Evolutionary conservation across 1,139 yeast genomes (phyloP).

Genomic region (Nematodospora anomalae): DNA sequence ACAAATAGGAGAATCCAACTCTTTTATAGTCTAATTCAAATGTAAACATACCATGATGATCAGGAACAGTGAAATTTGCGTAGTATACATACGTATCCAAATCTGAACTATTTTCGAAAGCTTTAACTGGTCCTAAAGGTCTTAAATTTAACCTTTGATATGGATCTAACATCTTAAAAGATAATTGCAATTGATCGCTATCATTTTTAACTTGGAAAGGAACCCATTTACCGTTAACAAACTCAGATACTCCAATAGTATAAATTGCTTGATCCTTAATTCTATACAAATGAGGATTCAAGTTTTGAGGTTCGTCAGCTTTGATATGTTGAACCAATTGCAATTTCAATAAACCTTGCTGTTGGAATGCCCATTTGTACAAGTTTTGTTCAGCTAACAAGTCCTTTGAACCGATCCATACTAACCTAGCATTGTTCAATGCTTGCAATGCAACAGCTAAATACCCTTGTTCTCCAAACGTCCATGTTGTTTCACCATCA

Average conservation of each 20-base stretch:
- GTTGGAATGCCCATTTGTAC: slow-evolving; percentile 74
- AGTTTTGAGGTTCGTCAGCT: slow-evolving; percentile 38
- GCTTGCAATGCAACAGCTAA: slow-evolving; percentile 83
- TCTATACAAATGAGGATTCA: slow-evolving; percentile 57
- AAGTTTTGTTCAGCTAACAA: slow-evolving; percentile 54
- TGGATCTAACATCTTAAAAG: slow-evolving; percentile 91
- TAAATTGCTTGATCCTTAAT: slow-evolving; percentile 69
- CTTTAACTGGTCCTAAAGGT: slow-evolving; percentile 42
- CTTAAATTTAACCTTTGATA: slow-evolving; percentile 74
- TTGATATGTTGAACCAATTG: slow-evolving; percentile 54
- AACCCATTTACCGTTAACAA: slow-evolving; percentile 62
- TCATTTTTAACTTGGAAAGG: slow-evolving; percentile 53
- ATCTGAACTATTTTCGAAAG: slow-evolving; percentile 34
- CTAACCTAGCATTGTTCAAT: slow-evolving; percentile 71
- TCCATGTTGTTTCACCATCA: slow-evolving; percentile 62
- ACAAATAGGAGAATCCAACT: slow-evolving; percentile 70
- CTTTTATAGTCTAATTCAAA: slow-evolving; percentile 79
- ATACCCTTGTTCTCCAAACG: slow-evolving; percentile 78
- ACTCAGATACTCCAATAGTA: slow-evolving; percentile 66
- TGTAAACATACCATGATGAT: slow-evolving; percentile 96
- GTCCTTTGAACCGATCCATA: slow-evolving; percentile 74
- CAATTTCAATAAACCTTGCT: slow-evolving; percentile 61
- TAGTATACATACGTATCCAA: slow-evolving; percentile 39
- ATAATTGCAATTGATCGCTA: slow-evolving; percentile 70
- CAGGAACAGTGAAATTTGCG: slow-evolving; percentile 71